phyloP scores from a whole-genome alignment of 139 green algal species.

The Picochlorum costavermella region DNA sequence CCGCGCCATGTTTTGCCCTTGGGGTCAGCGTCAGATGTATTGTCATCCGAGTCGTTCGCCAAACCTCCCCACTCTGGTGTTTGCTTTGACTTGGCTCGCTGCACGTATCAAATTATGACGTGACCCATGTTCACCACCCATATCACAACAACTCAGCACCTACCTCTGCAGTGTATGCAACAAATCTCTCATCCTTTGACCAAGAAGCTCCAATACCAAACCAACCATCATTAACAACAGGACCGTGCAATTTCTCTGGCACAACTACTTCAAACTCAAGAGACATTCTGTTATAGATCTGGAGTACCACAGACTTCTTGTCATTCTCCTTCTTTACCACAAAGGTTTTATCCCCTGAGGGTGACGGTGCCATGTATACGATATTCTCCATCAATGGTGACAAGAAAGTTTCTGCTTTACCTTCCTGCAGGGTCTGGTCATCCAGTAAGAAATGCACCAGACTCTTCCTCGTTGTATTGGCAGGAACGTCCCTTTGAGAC shows the following conservation, averaged over 20 bases:
- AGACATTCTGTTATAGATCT: conserved; percentile 52
- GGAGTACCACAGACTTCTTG: conserved; percentile 25
- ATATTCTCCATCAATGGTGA: conserved; percentile 43
- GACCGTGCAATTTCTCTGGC: conserved; percentile 61
- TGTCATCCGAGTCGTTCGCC: conserved; percentile 4
- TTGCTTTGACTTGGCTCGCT: conserved; percentile 7
- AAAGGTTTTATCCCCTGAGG: conserved; percentile 41
- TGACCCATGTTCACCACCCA: no score
- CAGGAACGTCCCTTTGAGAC: conserved; percentile 68
- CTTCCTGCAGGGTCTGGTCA: conserved; percentile 14
- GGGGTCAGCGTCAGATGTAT: not conserved
- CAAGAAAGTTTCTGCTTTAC: conserved; percentile 12
- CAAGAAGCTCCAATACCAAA: conserved; percentile 63
- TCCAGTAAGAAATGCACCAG: conserved; percentile 23
- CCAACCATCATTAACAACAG: conserved; percentile 72
- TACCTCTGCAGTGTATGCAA: conserved; percentile 76
- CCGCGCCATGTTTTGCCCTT: conserved; percentile 58
- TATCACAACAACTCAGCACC: not conserved
- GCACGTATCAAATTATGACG: conserved; percentile 6
- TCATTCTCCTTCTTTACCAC: conserved; percentile 15
- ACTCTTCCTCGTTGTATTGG: conserved; percentile 58
- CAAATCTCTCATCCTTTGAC: conserved; percentile 49
- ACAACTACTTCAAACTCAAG: conserved; percentile 56
- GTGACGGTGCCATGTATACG: conserved; percentile 39
- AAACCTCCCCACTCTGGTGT: conserved; percentile 42